These are phyloP conservation scores for Stylosanthes scabra DNA, from an alignment of 331 rosid genomes.

Conservation along the genomic window DNA sequence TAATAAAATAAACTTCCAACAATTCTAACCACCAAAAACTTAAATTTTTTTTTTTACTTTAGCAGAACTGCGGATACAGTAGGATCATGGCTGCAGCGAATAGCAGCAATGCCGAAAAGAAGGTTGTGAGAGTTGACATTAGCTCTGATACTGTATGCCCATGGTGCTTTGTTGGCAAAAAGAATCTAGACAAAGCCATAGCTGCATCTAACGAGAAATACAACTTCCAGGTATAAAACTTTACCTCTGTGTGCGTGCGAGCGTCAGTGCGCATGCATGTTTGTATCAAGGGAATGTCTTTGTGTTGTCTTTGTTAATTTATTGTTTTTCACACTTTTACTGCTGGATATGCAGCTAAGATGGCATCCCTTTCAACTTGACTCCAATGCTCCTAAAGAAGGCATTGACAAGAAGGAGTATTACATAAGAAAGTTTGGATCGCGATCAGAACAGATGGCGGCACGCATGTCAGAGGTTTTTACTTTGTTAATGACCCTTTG, in stretches of 20 bases:
- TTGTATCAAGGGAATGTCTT: background rate
- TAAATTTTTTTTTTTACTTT: conserved; percentile 23
- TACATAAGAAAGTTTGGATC: conserved; percentile 72
- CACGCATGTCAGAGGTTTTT: conserved; percentile 82
- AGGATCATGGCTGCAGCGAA: conserved; percentile 64
- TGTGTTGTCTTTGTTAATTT: background rate
- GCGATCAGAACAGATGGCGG: conserved; percentile 58
- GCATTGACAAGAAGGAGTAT: conserved; percentile 65
- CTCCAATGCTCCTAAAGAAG: conserved; percentile 87
- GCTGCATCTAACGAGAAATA: conserved; percentile 67
- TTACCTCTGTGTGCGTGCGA: background rate
- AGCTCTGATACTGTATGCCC: conserved; percentile 89
- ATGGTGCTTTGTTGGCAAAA: conserved; percentile 92
- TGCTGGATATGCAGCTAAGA: conserved; percentile 59
- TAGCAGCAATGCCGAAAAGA: conserved; percentile 52
- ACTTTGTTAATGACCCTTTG: conserved; percentile 1
- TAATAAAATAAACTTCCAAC: no score
- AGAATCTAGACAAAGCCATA: conserved; percentile 81
- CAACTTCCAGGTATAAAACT: conserved; percentile 66
- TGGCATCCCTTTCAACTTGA: conserved; percentile 91
- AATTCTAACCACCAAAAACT: conserved; percentile 4
- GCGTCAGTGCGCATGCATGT: background rate
- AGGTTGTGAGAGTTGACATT: conserved; percentile 68
- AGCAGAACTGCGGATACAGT: conserved; percentile 43
- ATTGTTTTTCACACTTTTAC: background rate